Base-by-base conservation (phyloP, 2,329 filamentous ascomycete genomes). In the Cytospora piceicola region DNA sequence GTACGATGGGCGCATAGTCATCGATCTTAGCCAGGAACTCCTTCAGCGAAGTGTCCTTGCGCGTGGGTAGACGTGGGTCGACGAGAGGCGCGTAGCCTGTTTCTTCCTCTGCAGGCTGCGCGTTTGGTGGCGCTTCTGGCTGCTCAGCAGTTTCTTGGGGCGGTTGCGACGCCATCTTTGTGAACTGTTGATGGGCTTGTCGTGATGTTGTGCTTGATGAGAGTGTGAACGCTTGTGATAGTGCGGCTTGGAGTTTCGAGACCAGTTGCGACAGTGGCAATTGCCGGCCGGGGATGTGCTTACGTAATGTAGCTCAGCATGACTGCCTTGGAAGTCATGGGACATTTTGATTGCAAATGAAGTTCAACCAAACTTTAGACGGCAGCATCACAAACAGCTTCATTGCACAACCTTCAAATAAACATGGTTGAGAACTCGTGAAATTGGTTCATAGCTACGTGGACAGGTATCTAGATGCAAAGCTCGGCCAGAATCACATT, bases 1-100 rank as follows among this genome's bases (percentile, higher is more conserved):
- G 70, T 85, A 97, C 94, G 73, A 99, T 97, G 14, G 95, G 95
- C 67, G 95, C 93, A 79, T 95, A 98, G 74, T 99, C 95, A 75
- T 99, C 95, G 90, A 99, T 98, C 83, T 97, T 97, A 70, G 86
- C 86, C 22, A 99, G 79, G 75, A 99, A 97, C 78, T 98, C 94
- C 74, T 94, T 91, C 70, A 99, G 81, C 49, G 91, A 96, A 24
- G 90, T 90, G 79, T 99, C 95, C 79, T 98, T 98, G 76, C 93
- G 92, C 61, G 90, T 89, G 1, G 91, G 89, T 69, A 92, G 81
- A 73, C 86, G 87, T 39, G 66, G 65, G 61, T 69, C 65, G n/a
- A 65, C 59, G 2, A 65, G 59, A 3, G 65, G 62, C n/a, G 64
- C 58, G 20, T 66, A 58, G 39, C 54, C 9, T 9, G 61, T 34